Evolutionary conservation across 805 yeast species (phyloP).

Genomic region (Huiozyma naganishii): DNA sequence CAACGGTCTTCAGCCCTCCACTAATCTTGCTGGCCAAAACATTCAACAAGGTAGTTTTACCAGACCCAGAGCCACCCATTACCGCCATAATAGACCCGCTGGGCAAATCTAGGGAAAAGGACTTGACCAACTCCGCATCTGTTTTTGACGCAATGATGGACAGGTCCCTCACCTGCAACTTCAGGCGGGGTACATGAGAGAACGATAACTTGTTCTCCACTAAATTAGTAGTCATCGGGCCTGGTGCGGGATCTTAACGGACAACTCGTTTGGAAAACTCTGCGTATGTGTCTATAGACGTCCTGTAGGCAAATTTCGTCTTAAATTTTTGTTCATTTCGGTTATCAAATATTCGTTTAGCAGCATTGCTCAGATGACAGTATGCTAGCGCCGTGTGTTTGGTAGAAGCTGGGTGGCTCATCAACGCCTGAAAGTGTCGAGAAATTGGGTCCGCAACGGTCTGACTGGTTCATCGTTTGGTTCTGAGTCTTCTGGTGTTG

Average conservation of each 20-base stretch:
- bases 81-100: slow-evolving; percentile 63
- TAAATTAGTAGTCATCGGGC: slow-evolving; percentile 5
- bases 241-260: background rate
- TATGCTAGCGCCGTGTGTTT: too few relatives aligned
- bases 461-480: slow-evolving; percentile 49
- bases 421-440: slow-evolving; percentile 42
- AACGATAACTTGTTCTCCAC: slow-evolving; percentile 20
- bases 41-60: slow-evolving; percentile 72
- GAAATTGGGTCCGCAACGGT: slow-evolving; percentile 48
- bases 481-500: slow-evolving; percentile 10
- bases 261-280: background rate
- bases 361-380: too few relatives aligned
- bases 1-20: slow-evolving; percentile 32
- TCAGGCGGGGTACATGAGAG: slow-evolving; percentile 13
- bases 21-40: slow-evolving; percentile 44
- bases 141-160: slow-evolving; percentile 19
- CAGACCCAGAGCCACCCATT: slow-evolving; percentile 82
- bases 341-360: too few relatives aligned
- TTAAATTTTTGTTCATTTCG: too few relatives aligned
- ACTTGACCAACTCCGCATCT: slow-evolving; percentile 32
- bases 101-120: slow-evolving; percentile 49
- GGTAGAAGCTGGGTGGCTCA: too few relatives aligned
- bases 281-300: background rate
- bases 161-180: slow-evolving; percentile 18
- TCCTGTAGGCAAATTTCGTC: too few relatives aligned